Conservation (phyloP, 169 alveolate genomes). For the Cryptosporidium sp. region DNA sequence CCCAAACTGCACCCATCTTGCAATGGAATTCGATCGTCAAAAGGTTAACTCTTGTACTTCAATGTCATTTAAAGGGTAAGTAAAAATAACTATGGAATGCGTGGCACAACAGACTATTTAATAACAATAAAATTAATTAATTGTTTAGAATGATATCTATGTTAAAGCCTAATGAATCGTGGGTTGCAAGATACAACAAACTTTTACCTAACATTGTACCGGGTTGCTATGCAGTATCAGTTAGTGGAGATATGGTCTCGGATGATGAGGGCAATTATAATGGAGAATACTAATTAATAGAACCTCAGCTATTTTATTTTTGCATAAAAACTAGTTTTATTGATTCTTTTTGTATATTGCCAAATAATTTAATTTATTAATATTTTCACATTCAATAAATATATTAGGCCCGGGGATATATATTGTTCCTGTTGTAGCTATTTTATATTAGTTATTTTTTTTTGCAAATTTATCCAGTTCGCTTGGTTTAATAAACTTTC, state of each 20-base stretch:
- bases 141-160: slow-evolving; percentile 81
- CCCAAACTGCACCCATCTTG: slow-evolving; percentile 87
- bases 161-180: slow-evolving; percentile 87
- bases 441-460: neutral
- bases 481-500: slow-evolving; percentile 25
- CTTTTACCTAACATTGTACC: slow-evolving; percentile 80
- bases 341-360: neutral
- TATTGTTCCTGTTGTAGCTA: slow-evolving; percentile 9
- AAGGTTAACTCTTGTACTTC: slow-evolving; percentile 87
- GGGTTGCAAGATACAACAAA: slow-evolving; percentile 90
- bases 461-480: neutral
- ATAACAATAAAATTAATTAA: neutral
- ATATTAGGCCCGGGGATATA: slow-evolving; percentile 5
- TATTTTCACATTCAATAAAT: slow-evolving; percentile 8
- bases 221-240: slow-evolving; percentile 90
- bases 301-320: neutral
- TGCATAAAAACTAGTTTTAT: neutral
- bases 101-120: neutral
- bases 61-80: slow-evolving; percentile 82
- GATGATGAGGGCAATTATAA: slow-evolving; percentile 63
- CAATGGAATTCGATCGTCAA: slow-evolving; percentile 89
- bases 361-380: slow-evolving; percentile 4
- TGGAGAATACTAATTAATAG: slow-evolving; percentile 27
- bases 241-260: slow-evolving; percentile 82
- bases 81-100: neutral